Base-by-base conservation (phyloP, 768 basidiomycete genomes). In the Termitomyces titanicus region DNA sequence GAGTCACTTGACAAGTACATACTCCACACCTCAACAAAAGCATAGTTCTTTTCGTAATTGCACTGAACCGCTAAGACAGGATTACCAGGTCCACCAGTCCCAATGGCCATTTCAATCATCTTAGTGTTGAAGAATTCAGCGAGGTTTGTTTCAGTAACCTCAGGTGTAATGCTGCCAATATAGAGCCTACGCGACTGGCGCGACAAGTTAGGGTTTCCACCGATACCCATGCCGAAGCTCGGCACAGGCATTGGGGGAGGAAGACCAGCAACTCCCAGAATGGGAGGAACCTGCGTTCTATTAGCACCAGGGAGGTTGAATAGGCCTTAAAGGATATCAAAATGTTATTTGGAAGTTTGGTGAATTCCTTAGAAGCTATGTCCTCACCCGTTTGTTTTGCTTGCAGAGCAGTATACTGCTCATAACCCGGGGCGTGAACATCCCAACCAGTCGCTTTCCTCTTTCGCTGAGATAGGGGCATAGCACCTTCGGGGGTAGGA, bases 1-100 rank as follows among this genome's bases (percentile, higher is more conserved):
- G 39, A 38, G 53, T 33, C 31, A 22, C 53, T 3, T 7, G 1
- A 37, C 46, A 46, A 25, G 53, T 7, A 31, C 35, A 35, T 44
- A 18, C 18, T 37, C 65, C 79, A 59, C 68, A 96, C 96, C 79
- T 99, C 97, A 50, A 98, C 90, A 68, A 98, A 99, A 1, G 97
- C 97, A 67, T 98, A 99, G 64, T 93, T 94, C 79, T 98, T 99
- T 72, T 98, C 97, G 64, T 94, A 94, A 67, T 98, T 98, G 75
- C 97, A 90, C 66, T 96, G 94, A 5, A 97, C 94, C 18, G 89
- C 89, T 31, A 95, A 80, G 31, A 98, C 93, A 10, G 96, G 92
- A 59, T 94, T 93, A 20, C 92, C 94, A 22, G 90, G 83, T 18
- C 80, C 83, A 27, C 86, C 88, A 6, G 92, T 91, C 13, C 92